Conservation (phyloP, 192 early-diverging fungal species). For the Linnemannia hyalina region DNA sequence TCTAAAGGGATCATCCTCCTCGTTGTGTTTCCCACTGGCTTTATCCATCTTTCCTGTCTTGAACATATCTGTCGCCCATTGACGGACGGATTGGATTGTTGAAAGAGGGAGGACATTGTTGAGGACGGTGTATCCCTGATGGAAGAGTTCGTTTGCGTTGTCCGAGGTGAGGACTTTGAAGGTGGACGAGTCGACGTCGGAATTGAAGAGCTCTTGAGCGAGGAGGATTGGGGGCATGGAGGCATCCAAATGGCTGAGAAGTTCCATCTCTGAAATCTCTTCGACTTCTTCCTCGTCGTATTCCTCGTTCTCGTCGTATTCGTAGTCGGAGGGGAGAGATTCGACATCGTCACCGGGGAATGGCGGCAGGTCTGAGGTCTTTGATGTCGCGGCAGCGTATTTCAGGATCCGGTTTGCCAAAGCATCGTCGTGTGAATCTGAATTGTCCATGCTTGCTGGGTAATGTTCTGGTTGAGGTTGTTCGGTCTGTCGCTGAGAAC, state of each 20-base stretch:
- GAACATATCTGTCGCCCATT: slow-evolving; percentile 54
- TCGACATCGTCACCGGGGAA: slow-evolving; percentile 65
- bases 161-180: slow-evolving; percentile 53
- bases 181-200: slow-evolving; percentile 50
- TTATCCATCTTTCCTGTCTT: slow-evolving; percentile 55
- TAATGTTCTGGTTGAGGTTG: not conserved
- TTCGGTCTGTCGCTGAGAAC: too few relatives aligned
- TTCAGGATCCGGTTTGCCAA: slow-evolving; percentile 58
- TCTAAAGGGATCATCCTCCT: slow-evolving; percentile 60
- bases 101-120: slow-evolving; percentile 55
- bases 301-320: slow-evolving; percentile 61
- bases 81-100: slow-evolving; percentile 45
- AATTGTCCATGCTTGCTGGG: slow-evolving; percentile 26
- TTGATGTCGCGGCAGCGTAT: slow-evolving; percentile 35
- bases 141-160: slow-evolving; percentile 58
- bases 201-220: slow-evolving; percentile 62
- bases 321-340: slow-evolving; percentile 66
- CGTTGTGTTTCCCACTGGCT: slow-evolving; percentile 52
- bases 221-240: slow-evolving; percentile 56
- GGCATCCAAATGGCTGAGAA: slow-evolving; percentile 58
- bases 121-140: slow-evolving; percentile 55
- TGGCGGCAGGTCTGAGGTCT: slow-evolving; percentile 47
- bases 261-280: slow-evolving; percentile 66
- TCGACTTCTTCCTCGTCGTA: slow-evolving; percentile 64
- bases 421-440: slow-evolving; percentile 38